phyloP scores from a whole-genome alignment of 129 eudicot genomes.

The Flaveria robusta region DNA sequence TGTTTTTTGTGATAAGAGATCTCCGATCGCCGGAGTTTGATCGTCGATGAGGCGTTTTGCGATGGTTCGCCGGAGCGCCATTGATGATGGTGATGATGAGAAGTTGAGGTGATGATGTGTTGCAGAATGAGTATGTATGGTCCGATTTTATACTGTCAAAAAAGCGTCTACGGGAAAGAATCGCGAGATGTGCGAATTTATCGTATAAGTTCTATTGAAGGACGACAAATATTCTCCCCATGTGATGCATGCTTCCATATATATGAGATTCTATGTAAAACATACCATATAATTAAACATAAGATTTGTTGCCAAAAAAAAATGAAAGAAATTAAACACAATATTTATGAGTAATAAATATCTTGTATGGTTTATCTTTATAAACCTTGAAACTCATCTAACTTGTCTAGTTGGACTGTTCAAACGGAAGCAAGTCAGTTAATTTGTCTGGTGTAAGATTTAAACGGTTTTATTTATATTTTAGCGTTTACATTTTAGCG shows the following conservation, averaged over 20 bases:
- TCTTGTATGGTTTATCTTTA: neutral
- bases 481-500: too few species aligned
- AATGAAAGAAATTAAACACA: neutral
- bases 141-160: conserved; percentile 26
- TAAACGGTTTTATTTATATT: too few species aligned
- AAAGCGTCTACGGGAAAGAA: neutral
- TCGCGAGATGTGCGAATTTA: conserved; percentile 27
- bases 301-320: too few species aligned
- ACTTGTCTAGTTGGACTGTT: too few species aligned
- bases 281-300: neutral
- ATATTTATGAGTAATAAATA: neutral
- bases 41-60: conserved; percentile 49
- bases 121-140: conserved; percentile 10
- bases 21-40: conserved; percentile 16
- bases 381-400: too few species aligned
- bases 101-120: conserved; percentile 6
- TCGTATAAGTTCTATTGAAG: neutral
- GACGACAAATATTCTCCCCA: neutral
- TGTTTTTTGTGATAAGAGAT: conserved; percentile 27
- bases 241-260: conserved; percentile 15
- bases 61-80: conserved; percentile 64
- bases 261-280: neutral
- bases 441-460: too few species aligned
- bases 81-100: conserved; percentile 29
- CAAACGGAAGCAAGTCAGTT: too few species aligned